Conservation (phyloP, 257 asterid species). For the Capsicum rhomboideum region DNA sequence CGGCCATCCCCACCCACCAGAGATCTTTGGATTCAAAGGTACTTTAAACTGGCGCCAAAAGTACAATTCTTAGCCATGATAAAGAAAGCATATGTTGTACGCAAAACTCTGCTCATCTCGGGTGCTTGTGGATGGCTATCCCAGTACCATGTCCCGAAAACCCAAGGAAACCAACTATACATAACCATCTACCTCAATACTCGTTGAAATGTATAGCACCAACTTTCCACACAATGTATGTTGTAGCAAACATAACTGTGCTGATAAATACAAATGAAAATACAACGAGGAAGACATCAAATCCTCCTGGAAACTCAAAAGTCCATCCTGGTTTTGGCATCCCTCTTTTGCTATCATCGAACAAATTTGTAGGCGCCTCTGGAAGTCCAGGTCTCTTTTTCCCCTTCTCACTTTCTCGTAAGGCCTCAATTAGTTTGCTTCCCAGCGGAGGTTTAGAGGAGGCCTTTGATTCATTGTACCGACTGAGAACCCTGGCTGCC, state of each 20-base stretch:
- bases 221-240: constrained; percentile 79
- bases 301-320: constrained; percentile 50
- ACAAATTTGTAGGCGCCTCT: constrained; percentile 2
- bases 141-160: background rate
- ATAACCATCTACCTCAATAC: constrained; percentile 19
- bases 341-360: constrained; percentile 24
- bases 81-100: background rate
- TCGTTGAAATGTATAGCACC: constrained; percentile 97
- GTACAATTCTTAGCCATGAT: background rate
- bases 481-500: constrained; percentile 90
- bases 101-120: background rate
- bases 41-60: background rate
- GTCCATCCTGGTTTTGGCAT: constrained; percentile 72
- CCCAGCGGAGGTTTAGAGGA: constrained; percentile 52
- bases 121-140: background rate
- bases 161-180: background rate
- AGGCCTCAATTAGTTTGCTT: constrained; percentile 57
- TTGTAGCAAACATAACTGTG: constrained; percentile 78
- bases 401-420: constrained; percentile 77
- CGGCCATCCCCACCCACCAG: background rate
- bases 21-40: background rate
- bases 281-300: constrained; percentile 48
- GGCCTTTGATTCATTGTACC: constrained; percentile 70
- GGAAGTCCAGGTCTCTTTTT: constrained; percentile 18
- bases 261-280: constrained; percentile 74